phyloP scores from a whole-genome alignment of 1,139 yeast species.

The Saccharomyces uvarum region DNA sequence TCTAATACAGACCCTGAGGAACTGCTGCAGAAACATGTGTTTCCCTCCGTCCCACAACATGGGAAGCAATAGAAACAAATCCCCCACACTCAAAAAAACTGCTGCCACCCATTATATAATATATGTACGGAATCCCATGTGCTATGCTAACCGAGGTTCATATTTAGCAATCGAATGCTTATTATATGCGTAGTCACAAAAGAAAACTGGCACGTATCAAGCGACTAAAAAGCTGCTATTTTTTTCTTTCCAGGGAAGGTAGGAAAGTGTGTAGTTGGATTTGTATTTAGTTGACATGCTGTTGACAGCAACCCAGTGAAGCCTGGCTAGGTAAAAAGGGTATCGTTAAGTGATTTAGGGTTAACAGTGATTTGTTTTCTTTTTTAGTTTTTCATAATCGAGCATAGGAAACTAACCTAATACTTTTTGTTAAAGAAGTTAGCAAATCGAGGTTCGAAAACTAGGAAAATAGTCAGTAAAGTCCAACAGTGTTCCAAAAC shows the following conservation, averaged over 20 bases:
- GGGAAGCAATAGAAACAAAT: not conserved
- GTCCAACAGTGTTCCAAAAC: not conserved
- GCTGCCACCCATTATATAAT: not conserved
- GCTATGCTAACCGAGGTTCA: not conserved
- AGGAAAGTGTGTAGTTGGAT: not conserved
- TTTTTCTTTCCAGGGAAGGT: not conserved
- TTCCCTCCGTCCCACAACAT: conserved; percentile 49
- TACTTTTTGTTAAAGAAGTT: not conserved
- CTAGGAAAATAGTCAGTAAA: not conserved
- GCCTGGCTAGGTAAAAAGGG: not conserved
- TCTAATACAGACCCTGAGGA: conserved; percentile 34
- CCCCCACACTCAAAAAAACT: not conserved
- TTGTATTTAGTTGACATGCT: not conserved
- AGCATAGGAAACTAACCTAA: not conserved
- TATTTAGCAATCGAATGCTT: not conserved
- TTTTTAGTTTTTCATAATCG: not conserved
- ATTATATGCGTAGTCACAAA: not conserved
- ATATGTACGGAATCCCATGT: not conserved
- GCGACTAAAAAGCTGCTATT: not conserved
- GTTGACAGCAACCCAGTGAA: not conserved
- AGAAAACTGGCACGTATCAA: not conserved
- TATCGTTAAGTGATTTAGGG: not conserved
- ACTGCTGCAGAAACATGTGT: conserved; percentile 40
- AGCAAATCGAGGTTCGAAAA: not conserved
- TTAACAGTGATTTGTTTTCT: not conserved